Evolutionary conservation across 2,329 filamentous ascomycete species (phyloP).

Genomic region (Lojkania enalia): DNA sequence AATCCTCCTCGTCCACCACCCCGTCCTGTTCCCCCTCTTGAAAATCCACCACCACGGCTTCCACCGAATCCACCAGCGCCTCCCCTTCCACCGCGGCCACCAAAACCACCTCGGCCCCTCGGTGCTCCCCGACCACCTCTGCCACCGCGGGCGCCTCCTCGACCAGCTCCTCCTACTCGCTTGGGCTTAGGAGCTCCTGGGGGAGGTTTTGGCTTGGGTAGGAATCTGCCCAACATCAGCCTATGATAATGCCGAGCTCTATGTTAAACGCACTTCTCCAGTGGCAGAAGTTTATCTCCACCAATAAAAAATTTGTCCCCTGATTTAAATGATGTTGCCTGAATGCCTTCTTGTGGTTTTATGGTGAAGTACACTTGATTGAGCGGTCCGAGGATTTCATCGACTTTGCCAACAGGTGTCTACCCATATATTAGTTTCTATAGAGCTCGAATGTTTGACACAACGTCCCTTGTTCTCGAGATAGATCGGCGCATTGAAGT

Average conservation of each 20-base stretch:
- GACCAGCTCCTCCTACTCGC: slow-evolving; percentile 41
- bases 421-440: slow-evolving; percentile 40
- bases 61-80: slow-evolving; percentile 41
- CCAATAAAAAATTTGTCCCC: slow-evolving; percentile 98
- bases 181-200: slow-evolving; percentile 71
- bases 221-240: slow-evolving; percentile 62
- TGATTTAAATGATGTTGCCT: slow-evolving; percentile 89
- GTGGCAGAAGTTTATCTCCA: slow-evolving; percentile 87
- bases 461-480: slow-evolving; percentile 87
- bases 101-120: slow-evolving; percentile 46
- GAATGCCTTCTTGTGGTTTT: slow-evolving; percentile 95
- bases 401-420: slow-evolving; percentile 92
- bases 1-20: slow-evolving; percentile 20
- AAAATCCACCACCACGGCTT: slow-evolving; percentile 36
- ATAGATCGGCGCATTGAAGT: slow-evolving; percentile 99
- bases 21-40: slow-evolving; percentile 34
- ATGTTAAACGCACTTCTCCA: slow-evolving; percentile 74
- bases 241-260: slow-evolving; percentile 1
- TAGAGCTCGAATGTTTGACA: slow-evolving; percentile 3
- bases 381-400: slow-evolving; percentile 95
- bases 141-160: slow-evolving; percentile 42
- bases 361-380: slow-evolving; percentile 99
- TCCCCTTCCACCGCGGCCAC: slow-evolving; percentile 58
- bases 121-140: slow-evolving; percentile 36
- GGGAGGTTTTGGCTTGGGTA: slow-evolving; percentile 85